These are phyloP conservation scores for Teratosphaeria epicoccoides DNA, from an alignment of 2,329 filamentous ascomycete species.

Conservation along the genomic window DNA sequence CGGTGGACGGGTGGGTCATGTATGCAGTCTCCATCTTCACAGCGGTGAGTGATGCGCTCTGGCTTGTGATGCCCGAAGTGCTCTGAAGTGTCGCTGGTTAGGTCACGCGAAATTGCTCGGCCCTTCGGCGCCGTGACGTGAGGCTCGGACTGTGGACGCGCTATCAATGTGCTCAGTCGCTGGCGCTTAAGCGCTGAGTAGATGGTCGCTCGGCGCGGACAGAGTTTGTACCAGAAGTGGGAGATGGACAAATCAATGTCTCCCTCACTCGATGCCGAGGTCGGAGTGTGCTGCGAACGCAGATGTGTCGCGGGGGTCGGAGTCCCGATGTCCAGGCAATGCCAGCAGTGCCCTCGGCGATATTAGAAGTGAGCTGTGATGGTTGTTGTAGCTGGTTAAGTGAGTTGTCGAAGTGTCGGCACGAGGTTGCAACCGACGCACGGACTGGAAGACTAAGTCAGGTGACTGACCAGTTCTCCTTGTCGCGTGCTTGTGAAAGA, in stretches of 20 bases:
- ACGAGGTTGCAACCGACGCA: not conserved
- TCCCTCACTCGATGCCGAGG: constrained; percentile 11
- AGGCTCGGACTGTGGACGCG: not conserved
- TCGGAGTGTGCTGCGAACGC: not conserved
- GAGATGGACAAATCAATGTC: constrained; percentile 17
- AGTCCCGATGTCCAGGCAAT: not conserved
- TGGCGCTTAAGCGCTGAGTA: not conserved
- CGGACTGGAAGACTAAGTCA: not conserved
- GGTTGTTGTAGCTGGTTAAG: not conserved
- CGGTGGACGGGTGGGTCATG: constrained; percentile 83
- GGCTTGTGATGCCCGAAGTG: not conserved
- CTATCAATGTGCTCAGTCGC: not conserved
- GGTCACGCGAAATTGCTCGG: not conserved
- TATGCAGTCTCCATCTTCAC: constrained; percentile 64
- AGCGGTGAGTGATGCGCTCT: constrained; percentile 6
- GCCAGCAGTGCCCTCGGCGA: not conserved
- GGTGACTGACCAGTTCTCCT: not conserved
- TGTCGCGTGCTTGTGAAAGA: not conserved
- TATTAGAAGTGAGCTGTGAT: not conserved
- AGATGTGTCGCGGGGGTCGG: not conserved
- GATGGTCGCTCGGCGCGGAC: not conserved
- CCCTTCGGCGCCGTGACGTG: not conserved
- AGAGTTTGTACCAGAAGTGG: constrained; percentile 10
- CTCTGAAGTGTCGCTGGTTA: not conserved
- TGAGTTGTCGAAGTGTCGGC: not conserved